phyloP scores from a whole-genome alignment of 768 basidiomycete genomes.

The Pleurotus giganteus region DNA sequence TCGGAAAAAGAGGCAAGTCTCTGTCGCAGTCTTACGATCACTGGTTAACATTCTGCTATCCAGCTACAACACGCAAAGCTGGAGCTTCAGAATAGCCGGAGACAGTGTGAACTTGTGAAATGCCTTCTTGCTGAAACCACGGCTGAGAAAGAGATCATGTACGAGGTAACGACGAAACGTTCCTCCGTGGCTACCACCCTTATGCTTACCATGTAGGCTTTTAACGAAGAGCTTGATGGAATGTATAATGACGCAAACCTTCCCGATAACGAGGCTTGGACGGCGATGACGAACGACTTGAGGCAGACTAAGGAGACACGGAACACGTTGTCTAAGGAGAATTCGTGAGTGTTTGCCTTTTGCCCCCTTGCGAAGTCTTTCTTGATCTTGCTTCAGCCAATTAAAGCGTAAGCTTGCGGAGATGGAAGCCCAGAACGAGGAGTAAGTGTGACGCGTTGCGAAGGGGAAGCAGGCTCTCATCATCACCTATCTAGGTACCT shows the following conservation, averaged over 20 bases:
- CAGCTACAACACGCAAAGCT: conserved; percentile 62
- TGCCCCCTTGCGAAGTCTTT: conserved; percentile 2
- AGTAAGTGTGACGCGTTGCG: conserved; percentile 46
- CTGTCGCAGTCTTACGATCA: neutral
- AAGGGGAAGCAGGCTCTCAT: neutral
- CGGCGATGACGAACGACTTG: conserved; percentile 72
- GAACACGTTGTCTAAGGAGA: conserved; percentile 75
- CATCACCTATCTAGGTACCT: conserved; percentile 53
- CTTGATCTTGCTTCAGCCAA: conserved; percentile 41
- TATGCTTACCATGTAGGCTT: conserved; percentile 54
- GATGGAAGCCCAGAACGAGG: conserved; percentile 72
- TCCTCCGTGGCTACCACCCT: neutral
- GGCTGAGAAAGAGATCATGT: conserved; percentile 90
- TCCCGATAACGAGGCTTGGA: conserved; percentile 81
- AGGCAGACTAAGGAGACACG: conserved; percentile 71
- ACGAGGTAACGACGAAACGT: conserved; percentile 55
- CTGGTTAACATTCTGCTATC: neutral
- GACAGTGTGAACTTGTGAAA: conserved; percentile 80
- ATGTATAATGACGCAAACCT: conserved; percentile 87
- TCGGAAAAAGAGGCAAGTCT: conserved; percentile 58
- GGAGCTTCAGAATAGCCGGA: conserved; percentile 67
- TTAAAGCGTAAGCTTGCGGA: conserved; percentile 70
- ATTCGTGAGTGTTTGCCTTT: conserved; percentile 54
- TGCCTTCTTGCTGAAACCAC: conserved; percentile 73
- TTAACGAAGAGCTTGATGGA: conserved; percentile 90